These are phyloP conservation scores for Schizochytrium sp. DNA, from an alignment of 108 stramenopile species.

Conservation along the genomic window DNA sequence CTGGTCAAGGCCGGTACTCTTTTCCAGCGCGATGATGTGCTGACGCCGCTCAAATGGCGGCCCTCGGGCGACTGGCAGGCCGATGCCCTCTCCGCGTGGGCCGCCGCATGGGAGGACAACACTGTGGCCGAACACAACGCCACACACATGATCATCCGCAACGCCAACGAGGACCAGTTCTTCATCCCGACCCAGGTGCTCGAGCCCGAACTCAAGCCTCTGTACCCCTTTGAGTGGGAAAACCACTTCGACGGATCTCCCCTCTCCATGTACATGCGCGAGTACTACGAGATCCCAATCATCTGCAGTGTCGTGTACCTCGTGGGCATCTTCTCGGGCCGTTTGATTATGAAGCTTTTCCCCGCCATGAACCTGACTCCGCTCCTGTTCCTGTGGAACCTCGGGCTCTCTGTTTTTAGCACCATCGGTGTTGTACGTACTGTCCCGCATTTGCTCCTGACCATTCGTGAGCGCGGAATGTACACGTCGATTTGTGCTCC, in stretches of 20 bases:
- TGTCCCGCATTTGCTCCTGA: conserved; percentile 86
- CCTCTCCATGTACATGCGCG: conserved; percentile 55
- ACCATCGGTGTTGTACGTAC: conserved; percentile 87
- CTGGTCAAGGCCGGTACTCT: conserved; percentile 23
- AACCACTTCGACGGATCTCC: conserved; percentile 37
- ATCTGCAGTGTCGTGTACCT: conserved; percentile 61
- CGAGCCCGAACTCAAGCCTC: conserved; percentile 36
- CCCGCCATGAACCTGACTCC: conserved; percentile 60
- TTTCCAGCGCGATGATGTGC: conserved; percentile 15
- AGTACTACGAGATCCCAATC: conserved; percentile 63
- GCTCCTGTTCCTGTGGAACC: conserved; percentile 84
- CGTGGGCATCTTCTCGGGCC: conserved; percentile 64
- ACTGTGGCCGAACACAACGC: background rate
- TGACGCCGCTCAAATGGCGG: conserved; percentile 7
- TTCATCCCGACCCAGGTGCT: background rate
- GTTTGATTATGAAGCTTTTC: conserved; percentile 62
- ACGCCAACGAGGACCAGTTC: background rate
- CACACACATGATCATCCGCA: background rate
- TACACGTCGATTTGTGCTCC: conserved; percentile 54
- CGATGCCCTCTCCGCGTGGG: conserved; percentile 11
- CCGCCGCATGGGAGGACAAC: conserved; percentile 14
- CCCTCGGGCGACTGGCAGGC: conserved; percentile 41
- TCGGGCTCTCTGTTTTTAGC: conserved; percentile 85
- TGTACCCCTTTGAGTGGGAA: conserved; percentile 1
- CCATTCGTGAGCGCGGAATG: conserved; percentile 67